Evolutionary conservation across 1,284 basidiomycete species (phyloP).

Genomic region (Ceratobasidium sp.): DNA sequence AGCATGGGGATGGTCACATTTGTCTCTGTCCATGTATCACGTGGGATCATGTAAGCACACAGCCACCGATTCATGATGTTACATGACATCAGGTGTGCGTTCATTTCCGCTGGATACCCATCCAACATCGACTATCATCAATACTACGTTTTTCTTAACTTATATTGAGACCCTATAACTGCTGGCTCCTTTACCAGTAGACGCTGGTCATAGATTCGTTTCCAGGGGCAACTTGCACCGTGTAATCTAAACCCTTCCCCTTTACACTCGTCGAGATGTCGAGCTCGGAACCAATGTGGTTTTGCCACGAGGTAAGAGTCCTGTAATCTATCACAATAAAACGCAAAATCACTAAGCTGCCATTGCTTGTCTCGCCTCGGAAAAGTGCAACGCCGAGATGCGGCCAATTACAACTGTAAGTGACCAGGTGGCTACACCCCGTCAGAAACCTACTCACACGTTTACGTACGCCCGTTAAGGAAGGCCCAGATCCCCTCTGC

Average conservation of each 20-base stretch:
- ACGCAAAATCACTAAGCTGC: not conserved
- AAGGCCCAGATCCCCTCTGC: constrained; percentile 8
- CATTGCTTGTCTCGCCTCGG: not conserved
- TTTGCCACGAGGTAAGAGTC: constrained; percentile 6
- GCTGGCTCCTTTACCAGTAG: no score
- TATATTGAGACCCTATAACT: no score
- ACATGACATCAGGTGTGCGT: constrained; percentile 25
- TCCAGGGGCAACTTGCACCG: constrained; percentile 4
- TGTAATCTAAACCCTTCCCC: not conserved
- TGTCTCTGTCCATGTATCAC: no score
- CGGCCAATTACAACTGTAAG: constrained; percentile 3
- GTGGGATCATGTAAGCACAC: no score
- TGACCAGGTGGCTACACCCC: not conserved
- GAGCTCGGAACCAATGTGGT: constrained; percentile 20
- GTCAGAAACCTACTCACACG: not conserved
- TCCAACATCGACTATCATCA: not conserved
- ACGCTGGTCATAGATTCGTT: no score
- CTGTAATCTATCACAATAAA: not conserved
- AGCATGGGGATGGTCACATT: no score
- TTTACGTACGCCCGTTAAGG: not conserved
- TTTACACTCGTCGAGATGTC: constrained; percentile 10
- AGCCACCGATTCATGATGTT: constrained; percentile 14
- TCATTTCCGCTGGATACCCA: not conserved
- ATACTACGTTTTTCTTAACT: not conserved
- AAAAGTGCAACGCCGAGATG: constrained; percentile 32